A percentile compares a stretch with the other conserved stretches of the same genome.
phyloP scores from a whole-genome alignment of 179 eudicot species.

The Drosera spatulata region DNA sequence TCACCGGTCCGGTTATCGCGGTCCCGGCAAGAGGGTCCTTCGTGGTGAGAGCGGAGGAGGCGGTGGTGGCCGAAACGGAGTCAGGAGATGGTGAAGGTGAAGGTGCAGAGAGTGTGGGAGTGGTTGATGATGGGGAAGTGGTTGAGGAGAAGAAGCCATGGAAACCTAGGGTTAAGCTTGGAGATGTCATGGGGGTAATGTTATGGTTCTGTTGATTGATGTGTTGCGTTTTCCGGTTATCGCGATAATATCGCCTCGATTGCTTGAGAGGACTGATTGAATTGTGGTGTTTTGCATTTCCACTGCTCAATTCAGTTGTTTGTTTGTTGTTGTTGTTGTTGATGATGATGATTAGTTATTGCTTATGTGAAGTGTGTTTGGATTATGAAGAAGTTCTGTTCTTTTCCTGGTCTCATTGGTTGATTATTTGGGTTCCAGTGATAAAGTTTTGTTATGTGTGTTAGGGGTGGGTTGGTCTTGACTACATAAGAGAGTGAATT shows the following conservation, averaged over 20 bases:
- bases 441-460: too few relatives aligned
- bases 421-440: too few relatives aligned
- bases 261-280: too few relatives aligned
- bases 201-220: too few relatives aligned
- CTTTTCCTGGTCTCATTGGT: not conserved
- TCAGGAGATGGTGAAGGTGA: slow-evolving; percentile 3
- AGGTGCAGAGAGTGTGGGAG: slow-evolving; percentile 10
- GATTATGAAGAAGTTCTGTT: not conserved
- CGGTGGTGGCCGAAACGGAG: slow-evolving; percentile 10
- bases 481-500: too few relatives aligned
- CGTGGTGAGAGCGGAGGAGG: slow-evolving; percentile 35
- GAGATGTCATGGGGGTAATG: slow-evolving; percentile 85
- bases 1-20: slow-evolving; percentile 5
- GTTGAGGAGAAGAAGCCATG: slow-evolving; percentile 26
- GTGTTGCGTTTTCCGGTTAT: too few relatives aligned
- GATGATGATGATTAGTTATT: not conserved
- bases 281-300: not conserved
- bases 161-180: slow-evolving; percentile 46
- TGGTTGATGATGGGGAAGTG: slow-evolving; percentile 3
- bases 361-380: not conserved
- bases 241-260: too few relatives aligned
- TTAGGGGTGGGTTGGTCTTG: too few relatives aligned
- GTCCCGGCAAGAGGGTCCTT: slow-evolving; percentile 17
- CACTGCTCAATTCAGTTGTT: not conserved
- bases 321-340: not conserved